Conservation (phyloP, 2,329 filamentous ascomycete genomes). For the Cadophora luteo-olivacea region DNA sequence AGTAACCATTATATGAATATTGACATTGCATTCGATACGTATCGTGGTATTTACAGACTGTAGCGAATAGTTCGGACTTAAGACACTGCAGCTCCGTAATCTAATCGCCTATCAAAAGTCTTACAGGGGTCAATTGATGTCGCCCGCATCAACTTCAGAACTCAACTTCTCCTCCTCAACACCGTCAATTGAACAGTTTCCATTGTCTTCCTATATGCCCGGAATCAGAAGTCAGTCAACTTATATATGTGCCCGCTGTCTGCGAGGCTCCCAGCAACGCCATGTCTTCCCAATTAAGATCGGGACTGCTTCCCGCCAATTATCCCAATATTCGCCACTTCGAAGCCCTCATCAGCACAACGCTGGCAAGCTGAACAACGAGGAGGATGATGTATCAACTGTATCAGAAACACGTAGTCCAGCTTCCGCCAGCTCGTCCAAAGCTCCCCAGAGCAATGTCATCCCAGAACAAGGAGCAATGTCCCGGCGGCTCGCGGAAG, state of each 20-base stretch:
- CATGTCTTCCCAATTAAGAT: slow-evolving; percentile 33
- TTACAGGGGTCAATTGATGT: slow-evolving; percentile 26
- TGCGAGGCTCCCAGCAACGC: slow-evolving; percentile 36
- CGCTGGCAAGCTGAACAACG: slow-evolving; percentile 26
- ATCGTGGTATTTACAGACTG: no score
- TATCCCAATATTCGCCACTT: slow-evolving; percentile 39
- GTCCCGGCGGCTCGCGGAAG: slow-evolving; percentile 64
- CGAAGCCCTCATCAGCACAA: slow-evolving; percentile 26
- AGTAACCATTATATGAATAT: not conserved
- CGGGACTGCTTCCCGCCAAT: slow-evolving; percentile 22
- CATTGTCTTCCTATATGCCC: slow-evolving; percentile 41
- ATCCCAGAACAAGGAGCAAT: slow-evolving; percentile 47
- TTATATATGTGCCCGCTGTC: slow-evolving; percentile 39
- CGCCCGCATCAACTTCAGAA: not conserved
- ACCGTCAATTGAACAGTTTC: not conserved
- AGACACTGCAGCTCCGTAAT: slow-evolving; percentile 15
- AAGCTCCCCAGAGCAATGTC: slow-evolving; percentile 17
- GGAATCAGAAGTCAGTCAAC: slow-evolving; percentile 31
- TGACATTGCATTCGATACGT: not conserved
- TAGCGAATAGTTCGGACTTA: slow-evolving; percentile 5
- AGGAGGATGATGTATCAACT: slow-evolving; percentile 25
- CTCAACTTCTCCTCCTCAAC: slow-evolving; percentile 2
- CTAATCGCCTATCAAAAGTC: slow-evolving; percentile 32
- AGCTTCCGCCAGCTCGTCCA: slow-evolving; percentile 4
- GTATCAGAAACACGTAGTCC: slow-evolving; percentile 28